A percentile compares a stretch with the other conserved stretches of the same genome.
Evolutionary conservation across 1,284 basidiomycete species (phyloP).

Genomic region (Mycosarcoma mackinlayi): DNA sequence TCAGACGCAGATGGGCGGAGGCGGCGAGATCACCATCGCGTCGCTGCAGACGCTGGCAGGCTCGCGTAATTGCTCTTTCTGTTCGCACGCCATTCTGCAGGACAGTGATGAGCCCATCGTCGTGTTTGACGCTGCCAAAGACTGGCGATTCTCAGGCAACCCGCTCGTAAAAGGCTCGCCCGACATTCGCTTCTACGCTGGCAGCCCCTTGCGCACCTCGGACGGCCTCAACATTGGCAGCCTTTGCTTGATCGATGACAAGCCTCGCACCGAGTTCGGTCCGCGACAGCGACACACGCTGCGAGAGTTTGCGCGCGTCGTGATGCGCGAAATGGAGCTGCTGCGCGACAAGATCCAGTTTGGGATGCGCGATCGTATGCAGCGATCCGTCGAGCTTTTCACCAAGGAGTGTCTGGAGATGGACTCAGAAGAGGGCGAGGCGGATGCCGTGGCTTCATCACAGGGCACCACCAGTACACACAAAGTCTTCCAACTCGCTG

Average conservation of each 20-base stretch:
- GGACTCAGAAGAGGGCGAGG: conserved; percentile 72
- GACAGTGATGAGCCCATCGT: conserved; percentile 89
- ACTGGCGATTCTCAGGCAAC: conserved; percentile 89
- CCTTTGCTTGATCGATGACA: conserved; percentile 85
- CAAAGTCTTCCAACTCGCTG: conserved; percentile 72
- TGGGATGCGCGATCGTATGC: conserved; percentile 87
- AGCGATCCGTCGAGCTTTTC: conserved; percentile 94
- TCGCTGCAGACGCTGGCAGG: conserved; percentile 64
- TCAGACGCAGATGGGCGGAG: conserved; percentile 80
- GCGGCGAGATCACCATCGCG: conserved; percentile 28
- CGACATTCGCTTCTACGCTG: conserved; percentile 87
- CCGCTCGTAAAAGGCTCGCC: conserved; percentile 79
- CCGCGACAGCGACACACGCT: conserved; percentile 89
- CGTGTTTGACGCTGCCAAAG: conserved; percentile 79
- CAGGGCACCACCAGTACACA: conserved; percentile 36
- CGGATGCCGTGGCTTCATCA: conserved; percentile 19
- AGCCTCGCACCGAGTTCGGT: conserved; percentile 83
- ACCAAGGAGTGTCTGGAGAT: conserved; percentile 93
- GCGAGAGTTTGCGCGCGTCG: conserved; percentile 89
- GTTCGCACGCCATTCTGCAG: conserved; percentile 84
- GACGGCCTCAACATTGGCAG: conserved; percentile 92
- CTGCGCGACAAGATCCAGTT: conserved; percentile 95
- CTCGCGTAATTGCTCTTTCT: conserved; percentile 78
- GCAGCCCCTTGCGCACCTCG: conserved; percentile 85
- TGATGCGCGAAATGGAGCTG: conserved; percentile 95